Percentiles rank a stretch among this genome's conserved stretches.
Evolutionary conservation across 768 basidiomycete species (phyloP).

Genomic region (Pulveroboletus sp.): DNA sequence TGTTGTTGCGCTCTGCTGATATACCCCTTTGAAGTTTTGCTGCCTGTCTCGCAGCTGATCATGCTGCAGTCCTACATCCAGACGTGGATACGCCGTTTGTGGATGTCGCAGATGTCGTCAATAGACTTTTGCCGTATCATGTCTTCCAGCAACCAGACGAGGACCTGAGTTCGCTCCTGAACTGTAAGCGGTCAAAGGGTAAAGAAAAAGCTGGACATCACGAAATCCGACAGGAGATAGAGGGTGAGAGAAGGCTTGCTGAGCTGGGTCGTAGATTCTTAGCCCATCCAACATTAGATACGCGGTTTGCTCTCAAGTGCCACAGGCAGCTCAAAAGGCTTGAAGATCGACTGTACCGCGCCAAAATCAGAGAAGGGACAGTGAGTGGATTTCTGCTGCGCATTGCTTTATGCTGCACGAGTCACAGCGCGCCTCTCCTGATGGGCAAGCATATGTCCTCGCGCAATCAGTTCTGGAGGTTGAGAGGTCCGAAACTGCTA

Average conservation of each 20-base stretch:
- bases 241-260: constrained; percentile 37
- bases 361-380: constrained; percentile 52
- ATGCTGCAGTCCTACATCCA: constrained; percentile 54
- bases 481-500: constrained; percentile 59
- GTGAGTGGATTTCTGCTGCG: constrained; percentile 35
- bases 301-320: constrained; percentile 65
- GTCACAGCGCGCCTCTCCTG: constrained; percentile 55
- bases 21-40: constrained; percentile 43
- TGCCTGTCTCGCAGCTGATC: constrained; percentile 57
- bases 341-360: constrained; percentile 53
- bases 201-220: constrained; percentile 54
- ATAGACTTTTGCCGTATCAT: constrained; percentile 77
- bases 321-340: constrained; percentile 54
- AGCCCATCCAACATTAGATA: constrained; percentile 43
- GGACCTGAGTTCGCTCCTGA: constrained; percentile 43
- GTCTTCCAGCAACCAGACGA: constrained; percentile 71
- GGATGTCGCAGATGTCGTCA: constrained; percentile 58
- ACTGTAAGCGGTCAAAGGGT: constrained; percentile 42
- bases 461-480: constrained; percentile 61
- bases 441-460: constrained; percentile 60
- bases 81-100: constrained; percentile 68
- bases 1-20: constrained; percentile 11
- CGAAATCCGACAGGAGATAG: constrained; percentile 47
- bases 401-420: not conserved
- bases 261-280: not conserved